Evolutionary conservation across 2,329 filamentous ascomycete species (phyloP).

Genomic region (Fusarium secorum): DNA sequence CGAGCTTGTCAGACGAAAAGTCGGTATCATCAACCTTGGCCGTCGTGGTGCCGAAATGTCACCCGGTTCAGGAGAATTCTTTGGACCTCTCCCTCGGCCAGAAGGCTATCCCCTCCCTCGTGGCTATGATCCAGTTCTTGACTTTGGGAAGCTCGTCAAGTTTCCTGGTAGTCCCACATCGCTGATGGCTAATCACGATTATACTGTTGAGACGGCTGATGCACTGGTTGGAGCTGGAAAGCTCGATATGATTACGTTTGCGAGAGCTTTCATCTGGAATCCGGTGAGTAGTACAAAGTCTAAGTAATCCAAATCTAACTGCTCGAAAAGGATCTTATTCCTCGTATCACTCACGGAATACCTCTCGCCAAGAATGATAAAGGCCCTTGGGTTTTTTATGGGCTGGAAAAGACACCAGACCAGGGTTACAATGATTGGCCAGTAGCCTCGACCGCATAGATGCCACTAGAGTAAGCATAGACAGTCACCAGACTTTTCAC

Average conservation of each 20-base stretch:
- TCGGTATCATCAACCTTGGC: not conserved
- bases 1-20: not conserved
- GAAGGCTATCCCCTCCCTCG: not conserved
- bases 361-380: not conserved
- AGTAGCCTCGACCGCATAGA: not conserved
- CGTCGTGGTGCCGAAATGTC: not conserved
- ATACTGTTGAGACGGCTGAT: not conserved
- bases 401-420: not conserved
- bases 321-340: not conserved
- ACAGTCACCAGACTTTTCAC: accelerated
- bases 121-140: conserved; percentile 1
- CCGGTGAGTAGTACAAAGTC: not conserved
- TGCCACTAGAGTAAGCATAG: accelerated
- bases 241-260: conserved; percentile 3
- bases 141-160: conserved; percentile 3
- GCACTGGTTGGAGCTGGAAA: not conserved
- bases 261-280: conserved; percentile 1
- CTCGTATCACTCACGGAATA: not conserved
- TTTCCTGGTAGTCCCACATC: not conserved
- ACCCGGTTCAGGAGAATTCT: not conserved
- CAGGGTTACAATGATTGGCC: conserved; percentile 18
- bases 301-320: not conserved
- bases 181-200: conserved; percentile 14
- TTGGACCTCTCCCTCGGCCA: not conserved
- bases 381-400: not conserved